Evolutionary conservation across 768 basidiomycete genomes (phyloP).

Genomic region (Boletus reticulatus): DNA sequence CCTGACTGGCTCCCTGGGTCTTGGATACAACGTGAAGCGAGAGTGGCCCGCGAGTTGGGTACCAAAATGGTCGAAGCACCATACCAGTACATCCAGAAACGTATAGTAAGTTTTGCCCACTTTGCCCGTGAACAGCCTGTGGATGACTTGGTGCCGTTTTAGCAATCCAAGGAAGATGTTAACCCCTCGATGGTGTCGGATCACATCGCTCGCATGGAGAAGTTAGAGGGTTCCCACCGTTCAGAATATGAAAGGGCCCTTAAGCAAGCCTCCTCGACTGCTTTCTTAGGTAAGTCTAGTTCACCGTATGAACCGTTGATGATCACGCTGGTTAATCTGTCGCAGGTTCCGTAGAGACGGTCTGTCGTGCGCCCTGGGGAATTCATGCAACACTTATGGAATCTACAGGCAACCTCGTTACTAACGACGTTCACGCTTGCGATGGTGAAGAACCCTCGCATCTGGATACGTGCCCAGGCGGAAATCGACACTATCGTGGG

Average conservation of each 20-base stretch:
- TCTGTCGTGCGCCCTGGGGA: not conserved
- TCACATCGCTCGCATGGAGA: conserved; percentile 9
- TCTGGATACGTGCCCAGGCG: conserved; percentile 9
- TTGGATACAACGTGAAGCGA: conserved; percentile 12
- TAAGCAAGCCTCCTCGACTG: conserved; percentile 12
- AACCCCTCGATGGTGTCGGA: too few relatives aligned
- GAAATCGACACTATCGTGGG: conserved; percentile 10
- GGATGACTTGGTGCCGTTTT: not conserved
- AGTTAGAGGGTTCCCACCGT: conserved; percentile 2
- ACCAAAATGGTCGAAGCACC: conserved; percentile 13
- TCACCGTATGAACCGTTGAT: too few relatives aligned
- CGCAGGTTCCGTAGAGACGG: conserved; percentile 15
- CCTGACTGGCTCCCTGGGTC: conserved; percentile 28
- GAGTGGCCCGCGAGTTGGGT: conserved; percentile 3
- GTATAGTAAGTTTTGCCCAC: conserved; percentile 1
- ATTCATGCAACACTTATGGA: not conserved
- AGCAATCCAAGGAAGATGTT: conserved; percentile 6
- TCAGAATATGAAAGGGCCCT: conserved; percentile 14
- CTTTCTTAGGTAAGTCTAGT: conserved; percentile 18
- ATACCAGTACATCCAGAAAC: conserved; percentile 11
- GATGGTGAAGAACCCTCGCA: conserved; percentile 11
- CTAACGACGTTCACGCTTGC: conserved; percentile 10
- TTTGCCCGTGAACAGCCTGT: not conserved
- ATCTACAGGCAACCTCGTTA: not conserved
- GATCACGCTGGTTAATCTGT: not conserved